Conservation (phyloP, 768 basidiomycete species). For the Trametopsis cervina region DNA sequence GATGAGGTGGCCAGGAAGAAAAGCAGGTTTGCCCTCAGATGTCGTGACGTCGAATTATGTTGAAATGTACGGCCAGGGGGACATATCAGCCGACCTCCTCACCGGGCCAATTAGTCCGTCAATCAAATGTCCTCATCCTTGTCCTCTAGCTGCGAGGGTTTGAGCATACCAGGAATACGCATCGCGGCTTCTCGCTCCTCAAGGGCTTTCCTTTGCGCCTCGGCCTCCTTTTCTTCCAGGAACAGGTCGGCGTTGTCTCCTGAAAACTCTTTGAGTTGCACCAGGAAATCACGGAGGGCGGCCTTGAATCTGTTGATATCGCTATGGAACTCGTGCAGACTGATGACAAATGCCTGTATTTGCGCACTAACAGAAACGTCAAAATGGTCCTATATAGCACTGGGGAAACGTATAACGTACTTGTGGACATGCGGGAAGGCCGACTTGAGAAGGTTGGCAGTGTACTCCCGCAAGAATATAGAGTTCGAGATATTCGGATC, state of each 20-base stretch:
- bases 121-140: conserved; percentile 79
- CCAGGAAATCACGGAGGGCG: conserved; percentile 93
- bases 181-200: conserved; percentile 85
- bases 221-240: conserved; percentile 91
- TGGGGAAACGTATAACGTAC: conserved; percentile 36
- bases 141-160: conserved; percentile 91
- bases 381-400: too few relatives aligned
- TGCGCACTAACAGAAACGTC: conserved; percentile 43
- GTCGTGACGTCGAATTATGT: background rate
- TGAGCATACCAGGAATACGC: conserved; percentile 96
- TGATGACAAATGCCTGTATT: conserved; percentile 61
- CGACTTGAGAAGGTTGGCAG: conserved; percentile 73
- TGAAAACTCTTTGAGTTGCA: conserved; percentile 96
- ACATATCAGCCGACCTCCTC: background rate
- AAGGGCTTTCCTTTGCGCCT: conserved; percentile 67
- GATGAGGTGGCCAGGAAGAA: background rate
- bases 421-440: conserved; percentile 92
- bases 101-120: background rate
- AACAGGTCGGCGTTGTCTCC: conserved; percentile 90
- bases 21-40: background rate
- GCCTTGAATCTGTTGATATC: conserved; percentile 91
- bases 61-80: conserved; percentile 1
- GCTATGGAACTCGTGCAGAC: conserved; percentile 63
- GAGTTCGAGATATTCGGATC: conserved; percentile 73
- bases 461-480: conserved; percentile 78